phyloP scores from a whole-genome alignment of 2,329 filamentous ascomycete species.

The Talaromyces sp. region DNA sequence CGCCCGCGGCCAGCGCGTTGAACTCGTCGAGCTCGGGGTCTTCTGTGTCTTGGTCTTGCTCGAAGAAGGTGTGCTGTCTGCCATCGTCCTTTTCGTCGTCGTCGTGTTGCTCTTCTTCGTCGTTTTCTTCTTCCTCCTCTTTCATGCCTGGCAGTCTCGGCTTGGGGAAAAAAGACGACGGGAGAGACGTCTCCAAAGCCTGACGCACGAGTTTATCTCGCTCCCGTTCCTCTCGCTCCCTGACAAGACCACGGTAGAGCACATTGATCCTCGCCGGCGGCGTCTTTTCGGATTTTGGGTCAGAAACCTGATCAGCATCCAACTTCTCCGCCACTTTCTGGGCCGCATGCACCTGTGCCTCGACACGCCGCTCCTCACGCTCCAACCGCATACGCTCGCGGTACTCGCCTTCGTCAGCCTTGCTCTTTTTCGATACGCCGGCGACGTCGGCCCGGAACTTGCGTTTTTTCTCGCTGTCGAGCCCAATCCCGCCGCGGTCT shows the following conservation, averaged over 20 bases:
- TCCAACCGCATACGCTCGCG: constrained; percentile 66
- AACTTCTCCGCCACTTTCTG: constrained; percentile 79
- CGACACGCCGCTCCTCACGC: constrained; percentile 61
- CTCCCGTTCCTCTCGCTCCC: constrained; percentile 59
- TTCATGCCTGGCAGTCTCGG: constrained; percentile 51
- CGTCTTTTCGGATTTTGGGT: too few relatives aligned
- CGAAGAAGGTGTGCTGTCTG: constrained; percentile 24
- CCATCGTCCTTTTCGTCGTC: constrained; percentile 51
- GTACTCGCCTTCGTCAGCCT: constrained; percentile 65
- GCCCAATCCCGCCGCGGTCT: constrained; percentile 73
- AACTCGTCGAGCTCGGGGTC: constrained; percentile 77
- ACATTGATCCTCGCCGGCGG: constrained; percentile 54
- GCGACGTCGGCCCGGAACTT: constrained; percentile 59
- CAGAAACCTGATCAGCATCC: constrained; percentile 48
- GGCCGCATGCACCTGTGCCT: constrained; percentile 67
- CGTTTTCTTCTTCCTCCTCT: constrained; percentile 29
- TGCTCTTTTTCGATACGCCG: constrained; percentile 55
- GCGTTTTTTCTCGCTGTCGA: constrained; percentile 77
- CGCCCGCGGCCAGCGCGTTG: constrained; percentile 59
- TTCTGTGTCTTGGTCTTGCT: constrained; percentile 57
- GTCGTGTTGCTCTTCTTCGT: constrained; percentile 65
- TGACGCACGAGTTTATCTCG: constrained; percentile 26
- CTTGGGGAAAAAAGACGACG: constrained; percentile 30
- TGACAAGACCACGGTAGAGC: constrained; percentile 71
- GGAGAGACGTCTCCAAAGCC: constrained; percentile 19